Conservation (phyloP, 164 flowering plant genomes). For the Protea cynaroides region DNA sequence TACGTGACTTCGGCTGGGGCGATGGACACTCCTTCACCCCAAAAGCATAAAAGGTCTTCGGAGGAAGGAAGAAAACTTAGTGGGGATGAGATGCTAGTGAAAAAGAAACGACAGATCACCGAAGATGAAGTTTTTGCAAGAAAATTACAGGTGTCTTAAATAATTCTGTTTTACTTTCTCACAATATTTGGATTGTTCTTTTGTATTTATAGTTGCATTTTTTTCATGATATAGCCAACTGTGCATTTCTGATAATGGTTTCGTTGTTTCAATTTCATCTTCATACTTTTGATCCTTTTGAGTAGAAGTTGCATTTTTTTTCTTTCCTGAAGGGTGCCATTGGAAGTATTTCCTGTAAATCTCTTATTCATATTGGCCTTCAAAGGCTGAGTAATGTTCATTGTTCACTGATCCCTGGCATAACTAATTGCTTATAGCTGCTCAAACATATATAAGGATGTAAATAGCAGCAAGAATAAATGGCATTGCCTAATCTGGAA, state of each 20-base stretch:
- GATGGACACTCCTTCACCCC: slow-evolving; percentile 11
- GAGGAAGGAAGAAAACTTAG: slow-evolving; percentile 13
- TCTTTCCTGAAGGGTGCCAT: not conserved
- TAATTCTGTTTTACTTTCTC: not conserved
- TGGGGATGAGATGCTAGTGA: slow-evolving; percentile 21
- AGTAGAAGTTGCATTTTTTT: not conserved
- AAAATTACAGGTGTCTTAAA: slow-evolving; percentile 26
- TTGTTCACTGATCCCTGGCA: no score
- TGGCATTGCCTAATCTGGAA: no score
- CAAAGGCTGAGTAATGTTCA: no score
- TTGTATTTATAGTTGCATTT: not conserved
- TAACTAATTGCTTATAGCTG: no score
- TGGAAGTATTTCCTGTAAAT: no score
- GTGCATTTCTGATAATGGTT: no score
- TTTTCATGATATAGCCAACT: not conserved
- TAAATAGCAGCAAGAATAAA: no score
- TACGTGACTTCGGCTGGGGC: slow-evolving; percentile 21
- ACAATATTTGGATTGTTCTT: not conserved
- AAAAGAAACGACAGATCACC: slow-evolving; percentile 41
- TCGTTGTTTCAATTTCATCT: not conserved
- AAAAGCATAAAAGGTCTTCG: slow-evolving; percentile 16
- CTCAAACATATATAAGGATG: no score
- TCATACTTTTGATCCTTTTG: not conserved
- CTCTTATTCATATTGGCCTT: no score
- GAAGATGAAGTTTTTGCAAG: slow-evolving; percentile 37